phyloP scores from a whole-genome alignment of 108 stramenopile genomes.

The Chaetoceros muelleri region DNA sequence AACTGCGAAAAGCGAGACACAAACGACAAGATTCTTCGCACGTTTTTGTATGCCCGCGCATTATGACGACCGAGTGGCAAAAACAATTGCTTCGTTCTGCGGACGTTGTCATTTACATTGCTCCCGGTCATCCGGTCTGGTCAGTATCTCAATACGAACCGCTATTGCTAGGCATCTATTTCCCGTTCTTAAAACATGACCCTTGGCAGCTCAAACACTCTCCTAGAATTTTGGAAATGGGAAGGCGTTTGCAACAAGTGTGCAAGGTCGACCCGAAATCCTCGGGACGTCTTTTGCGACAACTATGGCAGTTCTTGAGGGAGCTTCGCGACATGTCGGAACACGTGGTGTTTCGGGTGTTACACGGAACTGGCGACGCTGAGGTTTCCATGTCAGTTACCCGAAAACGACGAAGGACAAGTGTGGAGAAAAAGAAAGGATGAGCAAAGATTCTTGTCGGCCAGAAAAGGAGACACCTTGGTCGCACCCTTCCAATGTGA shows the following conservation, averaged over 20 bases:
- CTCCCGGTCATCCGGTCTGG: constrained; percentile 2
- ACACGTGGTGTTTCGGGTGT: no score
- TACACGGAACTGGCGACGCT: no score
- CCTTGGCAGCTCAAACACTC: constrained; percentile 8
- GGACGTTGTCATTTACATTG: constrained; percentile 2
- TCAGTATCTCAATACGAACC: constrained; percentile 3
- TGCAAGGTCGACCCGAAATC: not conserved
- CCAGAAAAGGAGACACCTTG: not conserved
- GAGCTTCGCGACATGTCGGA: constrained; percentile 4
- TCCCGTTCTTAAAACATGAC: constrained; percentile 1
- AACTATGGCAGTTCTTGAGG: not conserved
- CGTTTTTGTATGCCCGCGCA: no score
- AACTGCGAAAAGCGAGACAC: constrained; percentile 6
- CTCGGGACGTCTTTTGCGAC: not conserved
- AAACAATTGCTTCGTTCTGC: not conserved
- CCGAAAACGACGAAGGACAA: no score
- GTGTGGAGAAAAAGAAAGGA: not conserved
- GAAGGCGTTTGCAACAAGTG: no score
- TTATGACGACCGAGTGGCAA: not conserved
- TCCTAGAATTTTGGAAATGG: constrained; percentile 5
- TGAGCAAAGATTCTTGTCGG: not conserved
- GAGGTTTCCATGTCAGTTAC: no score
- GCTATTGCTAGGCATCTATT: constrained; percentile 1
- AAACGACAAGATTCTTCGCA: constrained; percentile 3
- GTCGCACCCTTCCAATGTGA: constrained; percentile 1